Base-by-base conservation (phyloP, 2,329 filamentous ascomycete species). In the Fusarium ambrosium region DNA sequence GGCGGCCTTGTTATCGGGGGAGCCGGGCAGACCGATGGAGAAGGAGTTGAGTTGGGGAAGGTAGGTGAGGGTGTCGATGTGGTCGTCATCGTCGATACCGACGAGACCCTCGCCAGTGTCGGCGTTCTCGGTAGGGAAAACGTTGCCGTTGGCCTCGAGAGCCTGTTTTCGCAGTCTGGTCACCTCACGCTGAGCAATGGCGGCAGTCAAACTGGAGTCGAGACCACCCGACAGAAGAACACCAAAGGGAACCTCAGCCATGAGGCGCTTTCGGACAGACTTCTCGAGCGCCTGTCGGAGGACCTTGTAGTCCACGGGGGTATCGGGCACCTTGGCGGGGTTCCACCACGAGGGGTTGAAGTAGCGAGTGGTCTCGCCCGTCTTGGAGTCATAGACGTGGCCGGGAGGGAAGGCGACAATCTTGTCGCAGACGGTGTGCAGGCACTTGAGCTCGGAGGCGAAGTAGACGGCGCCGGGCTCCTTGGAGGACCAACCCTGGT, bases 181-280 rank as follows among this genome's bases (percentile, higher is more conserved):
- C 41, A 94, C 98, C 86, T 98, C 97, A 68, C 97, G 91, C 86
- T 98, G 96, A 22, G 97, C 96, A 82, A 99, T 98, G 3, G 97
- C 92, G 41, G 97, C 97, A 37, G 98, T 95, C 84, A 99, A 86
- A 83, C 95, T 98, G 56, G 97, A 99, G 85, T 99, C 97, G 62
- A 99, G 89, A 79, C 97, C 97, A 80, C 97, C 97, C 62, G 97
- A 99, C 60, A 99, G 89, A 69, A 99, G 87, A 24, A 99, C 97
- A 84, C 97, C 97, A 83, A 98, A 99, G 18, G 97, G 97, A 39
- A 99, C 97, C 85, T 99, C 97, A 24, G 97, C 97, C 97, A 99
- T 99, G 83, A 99, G 89, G 77, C 97, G 93, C 88, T 99, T 99
- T 81, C 96, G 92, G 67, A 99, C 97, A 13, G 97, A 92, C 84